phyloP scores from a whole-genome alignment of 306 rosid species.

The Quercus agrifolia region DNA sequence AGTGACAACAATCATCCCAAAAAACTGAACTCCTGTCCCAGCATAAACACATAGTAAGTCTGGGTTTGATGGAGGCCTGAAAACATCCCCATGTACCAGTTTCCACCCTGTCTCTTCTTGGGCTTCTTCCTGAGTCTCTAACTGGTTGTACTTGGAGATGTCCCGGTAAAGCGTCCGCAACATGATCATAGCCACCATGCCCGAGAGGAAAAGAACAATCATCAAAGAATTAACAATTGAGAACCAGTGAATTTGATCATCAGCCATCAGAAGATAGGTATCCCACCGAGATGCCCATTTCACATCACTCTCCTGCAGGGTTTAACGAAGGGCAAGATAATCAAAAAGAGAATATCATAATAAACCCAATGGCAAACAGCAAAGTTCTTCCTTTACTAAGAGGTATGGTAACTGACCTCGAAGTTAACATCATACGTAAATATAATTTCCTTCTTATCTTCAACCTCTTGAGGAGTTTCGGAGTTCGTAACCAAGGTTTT shows the following conservation, averaged over 20 bases:
- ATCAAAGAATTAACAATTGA: constrained; percentile 81
- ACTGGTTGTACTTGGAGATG: constrained; percentile 85
- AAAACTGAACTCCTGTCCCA: constrained; percentile 90
- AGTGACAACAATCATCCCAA: constrained; percentile 85
- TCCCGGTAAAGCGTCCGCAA: constrained; percentile 93
- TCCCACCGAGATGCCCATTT: constrained; percentile 99
- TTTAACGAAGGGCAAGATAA: constrained; percentile 8
- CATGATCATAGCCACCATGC: constrained; percentile 99
- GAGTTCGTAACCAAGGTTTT: constrained; percentile 54
- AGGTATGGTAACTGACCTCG: constrained; percentile 50
- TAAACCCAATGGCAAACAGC: neutral
- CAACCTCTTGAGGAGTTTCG: constrained; percentile 84
- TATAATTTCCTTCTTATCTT: constrained; percentile 74
- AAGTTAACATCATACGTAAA: constrained; percentile 90
- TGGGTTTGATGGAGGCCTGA: constrained; percentile 73
- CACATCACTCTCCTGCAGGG: constrained; percentile 72
- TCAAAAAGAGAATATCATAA: neutral
- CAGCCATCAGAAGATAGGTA: constrained; percentile 93
- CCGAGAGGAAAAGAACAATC: constrained; percentile 90
- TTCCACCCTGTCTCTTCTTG: constrained; percentile 97
- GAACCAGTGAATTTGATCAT: constrained; percentile 97
- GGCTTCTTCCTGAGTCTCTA: constrained; percentile 92
- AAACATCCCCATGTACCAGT: constrained; percentile 83
- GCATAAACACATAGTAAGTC: constrained; percentile 78
- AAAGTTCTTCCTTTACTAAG: neutral